Percentiles rank a stretch among this genome's conserved stretches.
These are phyloP conservation scores for Termitomyces sp. DNA, from an alignment of 1,284 basidiomycete genomes.

Conservation along the genomic window DNA sequence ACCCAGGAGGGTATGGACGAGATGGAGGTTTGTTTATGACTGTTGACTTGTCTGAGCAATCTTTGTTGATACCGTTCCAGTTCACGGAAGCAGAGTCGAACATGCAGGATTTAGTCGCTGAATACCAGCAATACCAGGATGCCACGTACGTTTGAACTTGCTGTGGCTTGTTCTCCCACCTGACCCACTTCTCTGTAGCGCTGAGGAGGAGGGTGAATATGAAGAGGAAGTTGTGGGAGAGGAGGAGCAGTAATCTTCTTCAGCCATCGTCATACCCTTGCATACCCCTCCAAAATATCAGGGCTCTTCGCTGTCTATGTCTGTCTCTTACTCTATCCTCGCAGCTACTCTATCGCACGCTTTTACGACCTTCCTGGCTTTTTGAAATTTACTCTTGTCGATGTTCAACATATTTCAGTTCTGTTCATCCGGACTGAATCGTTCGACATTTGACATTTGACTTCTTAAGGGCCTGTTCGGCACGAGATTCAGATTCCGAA, in stretches of 20 bases:
- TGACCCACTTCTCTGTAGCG: slow-evolving; percentile 32
- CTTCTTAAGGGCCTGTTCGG: too few species aligned
- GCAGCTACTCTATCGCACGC: slow-evolving; percentile 28
- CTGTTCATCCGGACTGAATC: neutral
- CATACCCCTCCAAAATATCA: slow-evolving; percentile 16
- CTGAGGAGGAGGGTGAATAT: slow-evolving; percentile 79
- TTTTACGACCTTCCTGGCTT: slow-evolving; percentile 24
- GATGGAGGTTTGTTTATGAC: slow-evolving; percentile 67
- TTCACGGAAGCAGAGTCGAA: slow-evolving; percentile 96
- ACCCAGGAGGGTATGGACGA: slow-evolving; percentile 99
- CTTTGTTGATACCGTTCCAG: slow-evolving; percentile 26
- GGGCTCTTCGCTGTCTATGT: slow-evolving; percentile 13
- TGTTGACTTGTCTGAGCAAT: neutral
- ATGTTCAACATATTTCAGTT: slow-evolving; percentile 16
- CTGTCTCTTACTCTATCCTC: slow-evolving; percentile 20
- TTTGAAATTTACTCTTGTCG: slow-evolving; percentile 21
- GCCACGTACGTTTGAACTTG: slow-evolving; percentile 59
- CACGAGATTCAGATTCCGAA: too few species aligned
- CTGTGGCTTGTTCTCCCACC: neutral
- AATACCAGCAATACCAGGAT: slow-evolving; percentile 97
- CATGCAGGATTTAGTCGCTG: slow-evolving; percentile 92
- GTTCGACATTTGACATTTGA: neutral
- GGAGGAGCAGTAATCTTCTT: slow-evolving; percentile 44
- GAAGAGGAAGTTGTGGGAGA: slow-evolving; percentile 64
- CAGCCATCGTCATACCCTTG: slow-evolving; percentile 12